A percentile compares a stretch with the other conserved stretches of the same genome.
These are phyloP conservation scores for Yarrowia galli DNA, from an alignment of 1,139 yeast genomes.

Conservation along the genomic window DNA sequence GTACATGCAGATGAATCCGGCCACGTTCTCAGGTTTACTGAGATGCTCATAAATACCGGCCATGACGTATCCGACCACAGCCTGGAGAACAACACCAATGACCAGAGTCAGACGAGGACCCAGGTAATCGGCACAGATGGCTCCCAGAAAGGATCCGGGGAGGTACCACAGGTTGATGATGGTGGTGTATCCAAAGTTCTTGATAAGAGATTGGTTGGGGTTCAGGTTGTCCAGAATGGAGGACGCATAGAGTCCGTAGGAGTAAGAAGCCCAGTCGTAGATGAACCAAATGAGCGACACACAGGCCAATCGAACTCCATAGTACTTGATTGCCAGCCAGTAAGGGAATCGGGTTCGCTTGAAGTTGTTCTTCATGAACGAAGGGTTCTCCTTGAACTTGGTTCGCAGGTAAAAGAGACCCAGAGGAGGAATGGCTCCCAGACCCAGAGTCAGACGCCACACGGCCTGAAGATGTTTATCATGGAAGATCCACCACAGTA, in stretches of 20 bases:
- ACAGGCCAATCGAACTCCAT: conserved; percentile 78
- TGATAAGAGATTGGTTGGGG: conserved; percentile 68
- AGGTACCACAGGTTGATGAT: conserved; percentile 86
- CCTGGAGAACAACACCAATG: conserved; percentile 74
- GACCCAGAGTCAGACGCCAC: conserved; percentile 88
- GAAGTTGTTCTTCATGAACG: conserved; percentile 74
- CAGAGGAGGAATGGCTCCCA: conserved; percentile 89
- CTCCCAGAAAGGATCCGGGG: conserved; percentile 90
- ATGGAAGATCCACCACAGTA: conserved; percentile 82
- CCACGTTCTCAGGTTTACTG: conserved; percentile 61
- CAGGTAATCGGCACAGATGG: conserved; percentile 75
- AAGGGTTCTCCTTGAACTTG: conserved; percentile 73
- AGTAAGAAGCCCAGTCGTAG: conserved; percentile 86
- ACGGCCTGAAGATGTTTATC: conserved; percentile 75
- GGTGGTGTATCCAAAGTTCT: conserved; percentile 91
- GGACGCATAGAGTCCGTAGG: conserved; percentile 84
- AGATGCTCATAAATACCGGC: conserved; percentile 70
- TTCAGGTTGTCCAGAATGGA: conserved; percentile 67
- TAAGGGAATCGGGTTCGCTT: conserved; percentile 72
- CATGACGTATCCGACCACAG: conserved; percentile 81
- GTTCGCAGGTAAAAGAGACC: conserved; percentile 78
- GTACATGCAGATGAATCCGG: conserved; percentile 80
- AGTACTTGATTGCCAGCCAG: conserved; percentile 72
- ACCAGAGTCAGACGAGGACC: conserved; percentile 86
- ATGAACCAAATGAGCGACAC: conserved; percentile 87